A percentile compares a stretch with the other conserved stretches of the same genome.
These are phyloP conservation scores for Hippophae gyantsensis DNA, from an alignment of 306 rosid species.

Conservation along the genomic window DNA sequence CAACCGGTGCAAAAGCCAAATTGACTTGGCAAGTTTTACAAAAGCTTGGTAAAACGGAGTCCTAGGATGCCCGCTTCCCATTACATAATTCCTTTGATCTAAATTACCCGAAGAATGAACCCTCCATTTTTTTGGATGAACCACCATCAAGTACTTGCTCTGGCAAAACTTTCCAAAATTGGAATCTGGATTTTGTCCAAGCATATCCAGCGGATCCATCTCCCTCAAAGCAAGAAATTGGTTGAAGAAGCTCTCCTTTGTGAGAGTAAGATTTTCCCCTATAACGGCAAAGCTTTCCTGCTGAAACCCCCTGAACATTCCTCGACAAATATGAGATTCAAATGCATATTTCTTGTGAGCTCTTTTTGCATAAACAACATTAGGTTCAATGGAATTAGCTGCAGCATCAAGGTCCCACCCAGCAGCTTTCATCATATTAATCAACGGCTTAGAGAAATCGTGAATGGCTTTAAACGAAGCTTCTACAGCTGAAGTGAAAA, in stretches of 20 bases:
- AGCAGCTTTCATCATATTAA: constrained; percentile 99
- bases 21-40: constrained; percentile 76
- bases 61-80: constrained; percentile 95
- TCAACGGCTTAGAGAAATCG: constrained; percentile 93
- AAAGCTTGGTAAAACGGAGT: constrained; percentile 95
- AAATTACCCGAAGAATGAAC: constrained; percentile 95
- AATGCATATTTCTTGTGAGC: constrained; percentile 99
- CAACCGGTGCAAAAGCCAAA: constrained; percentile 90
- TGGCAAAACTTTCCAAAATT: constrained; percentile 80
- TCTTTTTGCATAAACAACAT: constrained; percentile 76
- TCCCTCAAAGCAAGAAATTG: constrained; percentile 82
- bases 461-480: constrained; percentile 84
- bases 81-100: constrained; percentile 77
- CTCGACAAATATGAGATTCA: constrained; percentile 91
- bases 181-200: constrained; percentile 91
- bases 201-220: constrained; percentile 86
- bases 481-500: constrained; percentile 71
- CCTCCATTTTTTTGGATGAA: constrained; percentile 95
- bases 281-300: constrained; percentile 63
- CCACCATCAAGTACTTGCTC: constrained; percentile 80
- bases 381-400: constrained; percentile 77
- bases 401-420: constrained; percentile 99
- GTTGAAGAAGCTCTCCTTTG: constrained; percentile 69
- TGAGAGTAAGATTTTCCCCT: constrained; percentile 37
- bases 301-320: constrained; percentile 94